Base-by-base conservation (phyloP, 768 basidiomycete genomes). In the Tylopilus plumbeoviolaceoides region DNA sequence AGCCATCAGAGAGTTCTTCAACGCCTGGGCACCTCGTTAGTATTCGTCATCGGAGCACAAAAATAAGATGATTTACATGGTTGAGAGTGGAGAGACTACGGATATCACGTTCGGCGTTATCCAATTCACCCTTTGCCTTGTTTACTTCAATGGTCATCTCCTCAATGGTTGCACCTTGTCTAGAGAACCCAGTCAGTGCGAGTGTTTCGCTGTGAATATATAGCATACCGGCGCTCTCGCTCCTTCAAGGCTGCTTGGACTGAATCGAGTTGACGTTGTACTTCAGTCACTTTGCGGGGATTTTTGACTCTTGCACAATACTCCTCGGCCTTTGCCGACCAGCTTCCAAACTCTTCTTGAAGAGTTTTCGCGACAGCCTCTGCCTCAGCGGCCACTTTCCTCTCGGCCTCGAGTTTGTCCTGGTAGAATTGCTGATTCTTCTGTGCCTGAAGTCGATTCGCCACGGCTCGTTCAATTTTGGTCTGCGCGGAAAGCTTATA, bases 131-230 rank as follows among this genome's bases (percentile, higher is more conserved):
- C 58, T 79, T 79, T 11, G 85, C 81, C 52, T 77, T 81, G 64
- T 84, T 84, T 20, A 93, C 75, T 60, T 89, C 82, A 12, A 76
- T 72, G 0, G 84, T 79, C 76, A 95, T 81, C 46, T 91, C 83
- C 48, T 91, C 90, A 6, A 91, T 79, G 2, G 83, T 79, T 1
- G 84, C 83, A 8, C 91, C 91, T 48, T 91, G 83, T 38, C 87
- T 91, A 50, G 9, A 36, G 17, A 28, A 54, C 40, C 36, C 20
- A 44, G 21, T 56, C 14, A 61, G 58, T 14, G 31, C 23, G 46
- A 7, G 11, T 17, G 10, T 31, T 27, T 41, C 56, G 30, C n/a
- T 35, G 20, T 0, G 30, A 18, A 31, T 20, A 39, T 27, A 36
- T 42, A 15, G 63, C 75, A 11, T 56, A 86, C 89, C 69, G 75